phyloP scores from a whole-genome alignment of 2,329 filamentous ascomycete species.

The Arthroderma sp. region DNA sequence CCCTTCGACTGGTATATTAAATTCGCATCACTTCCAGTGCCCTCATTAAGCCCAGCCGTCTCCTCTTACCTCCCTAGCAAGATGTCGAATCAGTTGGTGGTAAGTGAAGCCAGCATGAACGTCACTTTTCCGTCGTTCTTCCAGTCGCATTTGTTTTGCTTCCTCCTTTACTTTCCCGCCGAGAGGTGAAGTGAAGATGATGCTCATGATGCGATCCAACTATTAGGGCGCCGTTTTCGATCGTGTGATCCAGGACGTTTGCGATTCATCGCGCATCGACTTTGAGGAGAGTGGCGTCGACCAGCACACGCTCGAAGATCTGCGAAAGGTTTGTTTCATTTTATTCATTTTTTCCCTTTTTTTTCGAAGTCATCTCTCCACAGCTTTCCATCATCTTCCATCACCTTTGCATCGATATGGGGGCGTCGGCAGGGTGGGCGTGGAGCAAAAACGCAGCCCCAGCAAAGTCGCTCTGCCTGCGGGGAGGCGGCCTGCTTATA shows the following conservation, averaged over 20 bases:
- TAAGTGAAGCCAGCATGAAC: slow-evolving; percentile 21
- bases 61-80: slow-evolving; percentile 2
- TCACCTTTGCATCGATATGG: neutral
- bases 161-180: no score
- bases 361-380: neutral
- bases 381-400: neutral
- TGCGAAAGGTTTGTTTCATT: slow-evolving; percentile 61
- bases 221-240: slow-evolving; percentile 63
- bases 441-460: slow-evolving; percentile 19
- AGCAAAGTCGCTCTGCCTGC: slow-evolving; percentile 6
- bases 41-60: no score
- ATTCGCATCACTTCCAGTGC: no score
- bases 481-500: slow-evolving; percentile 24
- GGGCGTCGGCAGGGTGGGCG: slow-evolving; percentile 16
- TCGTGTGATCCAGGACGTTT: slow-evolving; percentile 85
- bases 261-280: slow-evolving; percentile 80
- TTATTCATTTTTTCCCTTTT: no score
- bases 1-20: no score
- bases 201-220: neutral
- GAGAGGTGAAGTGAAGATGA: neutral
- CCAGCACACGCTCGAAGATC: slow-evolving; percentile 69
- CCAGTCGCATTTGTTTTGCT: no score
- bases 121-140: neutral
- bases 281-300: slow-evolving; percentile 95
- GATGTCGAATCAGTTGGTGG: slow-evolving; percentile 38